Conservation (phyloP, 257 asterid species). For the Lavandula angustifolia region DNA sequence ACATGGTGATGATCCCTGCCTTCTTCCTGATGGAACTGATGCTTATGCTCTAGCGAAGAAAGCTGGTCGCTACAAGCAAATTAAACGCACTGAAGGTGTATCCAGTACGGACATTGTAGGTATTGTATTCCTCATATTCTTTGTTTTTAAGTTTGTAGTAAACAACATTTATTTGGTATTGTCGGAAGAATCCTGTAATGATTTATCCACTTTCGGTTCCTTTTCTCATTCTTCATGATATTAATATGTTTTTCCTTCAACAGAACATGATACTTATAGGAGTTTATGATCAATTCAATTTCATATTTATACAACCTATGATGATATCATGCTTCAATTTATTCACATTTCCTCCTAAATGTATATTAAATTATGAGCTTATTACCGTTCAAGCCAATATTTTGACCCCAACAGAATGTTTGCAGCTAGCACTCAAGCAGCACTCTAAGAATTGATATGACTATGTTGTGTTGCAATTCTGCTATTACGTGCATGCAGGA, state of each 20-base stretch:
- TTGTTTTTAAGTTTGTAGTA: conserved; percentile 11
- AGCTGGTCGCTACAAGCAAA: conserved; percentile 96
- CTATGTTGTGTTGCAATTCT: conserved; percentile 21
- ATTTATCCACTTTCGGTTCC: not conserved
- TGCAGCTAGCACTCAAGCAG: conserved; percentile 3
- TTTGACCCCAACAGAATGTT: not conserved
- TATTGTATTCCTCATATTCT: conserved; percentile 50
- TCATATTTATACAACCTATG: not conserved
- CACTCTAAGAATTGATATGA: conserved; percentile 1
- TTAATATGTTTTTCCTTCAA: not conserved
- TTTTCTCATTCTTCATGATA: not conserved
- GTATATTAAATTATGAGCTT: not conserved
- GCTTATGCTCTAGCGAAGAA: conserved; percentile 94
- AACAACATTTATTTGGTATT: conserved; percentile 21
- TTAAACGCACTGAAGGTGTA: conserved; percentile 97
- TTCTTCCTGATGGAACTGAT: conserved; percentile 95
- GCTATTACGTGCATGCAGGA: conserved; percentile 44
- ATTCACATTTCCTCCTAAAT: conserved; percentile 5
- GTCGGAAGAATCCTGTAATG: conserved; percentile 2
- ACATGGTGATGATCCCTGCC: conserved; percentile 97
- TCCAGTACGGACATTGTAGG: conserved; percentile 99
- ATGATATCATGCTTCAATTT: conserved; percentile 8
- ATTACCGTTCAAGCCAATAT: not conserved
- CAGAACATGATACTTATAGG: not conserved
- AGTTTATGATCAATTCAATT: not conserved